These are phyloP conservation scores for Firmiana major DNA, from an alignment of 345 rosid species.

Conservation along the genomic window DNA sequence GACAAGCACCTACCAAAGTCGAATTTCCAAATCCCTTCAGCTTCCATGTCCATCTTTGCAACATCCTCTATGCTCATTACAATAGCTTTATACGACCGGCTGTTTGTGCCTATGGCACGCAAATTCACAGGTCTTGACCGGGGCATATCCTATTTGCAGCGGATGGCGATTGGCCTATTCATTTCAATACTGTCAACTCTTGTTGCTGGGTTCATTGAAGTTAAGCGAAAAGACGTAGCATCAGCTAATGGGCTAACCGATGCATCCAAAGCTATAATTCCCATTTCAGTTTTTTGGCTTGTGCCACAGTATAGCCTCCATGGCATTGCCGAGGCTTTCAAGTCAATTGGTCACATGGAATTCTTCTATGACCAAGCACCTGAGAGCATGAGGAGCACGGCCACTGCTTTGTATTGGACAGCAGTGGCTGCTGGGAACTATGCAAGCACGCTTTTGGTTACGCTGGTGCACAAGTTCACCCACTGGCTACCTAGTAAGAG, in stretches of 20 bases:
- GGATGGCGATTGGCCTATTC: constrained; percentile 49
- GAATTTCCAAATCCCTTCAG: constrained; percentile 43
- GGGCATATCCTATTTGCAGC: constrained; percentile 41
- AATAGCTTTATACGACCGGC: constrained; percentile 38
- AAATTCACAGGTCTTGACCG: constrained; percentile 43
- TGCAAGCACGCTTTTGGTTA: constrained; percentile 41
- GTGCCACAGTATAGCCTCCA: constrained; percentile 47
- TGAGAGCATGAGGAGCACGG: constrained; percentile 52
- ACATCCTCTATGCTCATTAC: constrained; percentile 46
- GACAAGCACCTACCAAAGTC: constrained; percentile 31
- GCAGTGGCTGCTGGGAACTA: constrained; percentile 40
- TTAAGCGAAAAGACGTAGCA: constrained; percentile 39
- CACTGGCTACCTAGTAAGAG: constrained; percentile 47
- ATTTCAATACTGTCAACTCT: constrained; percentile 41
- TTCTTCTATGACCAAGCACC: constrained; percentile 54
- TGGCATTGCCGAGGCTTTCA: constrained; percentile 48
- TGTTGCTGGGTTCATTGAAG: constrained; percentile 43
- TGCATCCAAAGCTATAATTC: constrained; percentile 17
- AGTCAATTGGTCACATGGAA: constrained; percentile 44
- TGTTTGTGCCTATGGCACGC: constrained; percentile 26
- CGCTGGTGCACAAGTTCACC: constrained; percentile 38
- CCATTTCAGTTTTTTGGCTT: constrained; percentile 47
- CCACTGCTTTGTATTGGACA: constrained; percentile 43
- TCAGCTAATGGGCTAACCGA: constrained; percentile 21
- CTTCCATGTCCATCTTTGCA: constrained; percentile 48